Percentiles rank a stretch among this genome's conserved stretches.
phyloP scores from a whole-genome alignment of 202 grass and related monocot species.

The Schoenoplectus tabernaemontani region DNA sequence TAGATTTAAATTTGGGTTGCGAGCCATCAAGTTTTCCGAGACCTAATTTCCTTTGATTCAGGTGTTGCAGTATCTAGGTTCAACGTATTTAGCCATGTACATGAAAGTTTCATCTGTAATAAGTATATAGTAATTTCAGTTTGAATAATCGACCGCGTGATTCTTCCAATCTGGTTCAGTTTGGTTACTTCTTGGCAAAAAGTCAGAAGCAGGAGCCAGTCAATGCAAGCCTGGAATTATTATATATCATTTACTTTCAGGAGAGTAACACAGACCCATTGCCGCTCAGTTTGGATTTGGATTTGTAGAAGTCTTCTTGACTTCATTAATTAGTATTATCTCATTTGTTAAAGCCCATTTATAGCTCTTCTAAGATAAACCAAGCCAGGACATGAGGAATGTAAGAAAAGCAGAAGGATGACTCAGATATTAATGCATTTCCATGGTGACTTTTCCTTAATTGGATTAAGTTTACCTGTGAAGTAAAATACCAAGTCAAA shows the following conservation, averaged over 20 bases:
- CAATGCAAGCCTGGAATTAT: background rate
- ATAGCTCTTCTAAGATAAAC: conserved; percentile 1
- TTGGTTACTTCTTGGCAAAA: background rate
- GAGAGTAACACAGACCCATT: background rate
- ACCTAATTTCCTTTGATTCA: background rate
- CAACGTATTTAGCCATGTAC: background rate
- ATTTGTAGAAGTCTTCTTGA: background rate
- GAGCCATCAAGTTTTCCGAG: background rate
- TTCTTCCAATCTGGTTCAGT: background rate
- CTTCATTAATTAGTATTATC: background rate
- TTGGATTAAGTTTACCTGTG: conserved; percentile 15
- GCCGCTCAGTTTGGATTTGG: background rate
- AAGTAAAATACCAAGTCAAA: background rate
- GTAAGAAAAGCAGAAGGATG: background rate
- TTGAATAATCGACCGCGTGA: background rate
- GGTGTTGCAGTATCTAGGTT: background rate
- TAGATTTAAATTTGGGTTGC: background rate
- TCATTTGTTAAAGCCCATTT: background rate
- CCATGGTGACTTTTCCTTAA: background rate
- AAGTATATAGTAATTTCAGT: background rate
- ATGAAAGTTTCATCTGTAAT: background rate
- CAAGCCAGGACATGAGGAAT: background rate
- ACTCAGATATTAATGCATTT: background rate
- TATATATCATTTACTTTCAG: background rate
- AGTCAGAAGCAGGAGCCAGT: background rate